These are phyloP conservation scores for Cladosporium sp. DNA, from an alignment of 2,329 filamentous ascomycete species.

Conservation along the genomic window DNA sequence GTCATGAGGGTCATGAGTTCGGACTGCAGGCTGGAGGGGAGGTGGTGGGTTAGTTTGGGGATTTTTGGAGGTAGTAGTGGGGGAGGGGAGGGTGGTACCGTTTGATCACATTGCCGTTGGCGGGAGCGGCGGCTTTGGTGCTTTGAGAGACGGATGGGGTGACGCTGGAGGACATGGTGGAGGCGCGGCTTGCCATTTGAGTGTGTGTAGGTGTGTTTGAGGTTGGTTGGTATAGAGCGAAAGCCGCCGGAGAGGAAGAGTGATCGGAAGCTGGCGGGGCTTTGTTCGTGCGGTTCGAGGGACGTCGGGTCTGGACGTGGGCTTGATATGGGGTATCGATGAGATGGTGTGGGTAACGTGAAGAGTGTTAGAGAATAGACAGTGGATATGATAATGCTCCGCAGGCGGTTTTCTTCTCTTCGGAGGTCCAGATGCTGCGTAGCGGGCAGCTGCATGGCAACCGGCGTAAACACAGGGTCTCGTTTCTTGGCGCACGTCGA, in stretches of 20 bases:
- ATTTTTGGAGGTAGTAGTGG: slow-evolving; percentile 7
- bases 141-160: slow-evolving; percentile 28
- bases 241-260: slow-evolving; percentile 3
- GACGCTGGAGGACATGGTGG: slow-evolving; percentile 22
- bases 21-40: slow-evolving; percentile 70
- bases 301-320: background rate
- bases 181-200: slow-evolving; percentile 15
- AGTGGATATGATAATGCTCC: background rate
- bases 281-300: slow-evolving; percentile 1
- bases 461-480: slow-evolving; percentile 4
- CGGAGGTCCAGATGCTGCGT: background rate
- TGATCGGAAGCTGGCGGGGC: slow-evolving; percentile 9
- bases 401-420: background rate
- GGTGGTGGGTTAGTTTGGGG: background rate
- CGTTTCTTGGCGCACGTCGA: background rate
- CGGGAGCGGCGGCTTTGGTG: slow-evolving; percentile 22
- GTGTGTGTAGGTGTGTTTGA: background rate
- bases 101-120: slow-evolving; percentile 42
- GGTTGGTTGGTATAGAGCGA: background rate
- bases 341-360: background rate
- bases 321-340: slow-evolving; percentile 1
- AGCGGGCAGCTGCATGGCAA: slow-evolving; percentile 4
- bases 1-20: slow-evolving; percentile 99
- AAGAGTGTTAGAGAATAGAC: background rate
- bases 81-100: slow-evolving; percentile 30